Percentiles rank a stretch among this genome's conserved stretches.
Evolutionary conservation across 192 early-diverging fungal species (phyloP).

Genomic region (Linnemannia zychae): DNA sequence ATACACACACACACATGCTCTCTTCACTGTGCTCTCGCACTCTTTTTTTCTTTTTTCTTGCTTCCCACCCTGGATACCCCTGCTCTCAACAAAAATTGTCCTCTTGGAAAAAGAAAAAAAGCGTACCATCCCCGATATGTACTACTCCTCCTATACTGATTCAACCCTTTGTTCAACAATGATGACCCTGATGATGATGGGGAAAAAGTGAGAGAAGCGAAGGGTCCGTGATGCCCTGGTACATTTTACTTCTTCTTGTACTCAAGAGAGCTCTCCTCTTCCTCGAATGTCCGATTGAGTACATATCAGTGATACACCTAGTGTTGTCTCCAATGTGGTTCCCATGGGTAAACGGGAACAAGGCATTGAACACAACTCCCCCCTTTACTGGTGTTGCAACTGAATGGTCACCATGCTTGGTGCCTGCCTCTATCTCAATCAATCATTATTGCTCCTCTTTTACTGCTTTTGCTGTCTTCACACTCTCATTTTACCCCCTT

Average conservation of each 20-base stretch:
- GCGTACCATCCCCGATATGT: conserved; percentile 1
- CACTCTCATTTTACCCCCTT: neutral
- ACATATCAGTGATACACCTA: neutral
- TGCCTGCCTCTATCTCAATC: too few species aligned
- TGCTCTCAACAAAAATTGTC: neutral
- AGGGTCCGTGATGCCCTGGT: neutral
- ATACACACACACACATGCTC: neutral
- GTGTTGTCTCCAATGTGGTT: neutral
- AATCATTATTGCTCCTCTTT: neutral
- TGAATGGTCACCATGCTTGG: too few species aligned
- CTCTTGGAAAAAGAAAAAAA: neutral
- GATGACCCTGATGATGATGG: neutral
- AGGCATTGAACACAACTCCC: neutral
- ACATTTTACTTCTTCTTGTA: too few species aligned
- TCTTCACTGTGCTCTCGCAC: neutral
- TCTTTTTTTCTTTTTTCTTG: too few species aligned
- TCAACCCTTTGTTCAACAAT: neutral
- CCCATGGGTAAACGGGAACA: neutral
- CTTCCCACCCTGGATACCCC: conserved; percentile 5
- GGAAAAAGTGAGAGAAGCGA: neutral
- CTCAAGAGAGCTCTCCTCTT: neutral
- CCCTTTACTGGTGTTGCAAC: neutral
- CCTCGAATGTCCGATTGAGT: neutral
- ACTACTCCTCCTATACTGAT: neutral
- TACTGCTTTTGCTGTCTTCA: neutral